Evolutionary conservation across 2,329 filamentous ascomycete genomes (phyloP).

Genomic region (Claviceps paspali): DNA sequence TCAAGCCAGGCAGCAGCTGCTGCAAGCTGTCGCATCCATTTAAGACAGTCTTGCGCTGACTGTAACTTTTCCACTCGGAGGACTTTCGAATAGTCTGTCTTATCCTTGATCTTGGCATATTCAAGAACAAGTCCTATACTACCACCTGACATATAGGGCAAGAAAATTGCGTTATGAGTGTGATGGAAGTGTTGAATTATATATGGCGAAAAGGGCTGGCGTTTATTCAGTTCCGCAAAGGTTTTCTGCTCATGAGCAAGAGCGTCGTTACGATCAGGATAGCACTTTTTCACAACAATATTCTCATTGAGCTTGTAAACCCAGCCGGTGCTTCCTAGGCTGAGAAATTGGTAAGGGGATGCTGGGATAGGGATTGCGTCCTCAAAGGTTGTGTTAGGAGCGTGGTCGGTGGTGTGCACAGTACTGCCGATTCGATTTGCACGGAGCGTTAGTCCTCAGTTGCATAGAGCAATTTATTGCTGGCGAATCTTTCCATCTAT

Average conservation of each 20-base stretch:
- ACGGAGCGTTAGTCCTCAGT: too few species aligned
- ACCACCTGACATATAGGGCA: constrained; percentile 4
- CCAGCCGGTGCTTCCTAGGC: constrained; percentile 6
- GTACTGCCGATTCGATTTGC: too few species aligned
- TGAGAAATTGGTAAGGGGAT: too few species aligned
- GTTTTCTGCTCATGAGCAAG: constrained; percentile 3
- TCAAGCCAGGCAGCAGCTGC: constrained; percentile 7
- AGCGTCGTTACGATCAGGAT: constrained; percentile 2
- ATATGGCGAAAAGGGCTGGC: constrained; percentile 6
- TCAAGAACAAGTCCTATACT: not conserved
- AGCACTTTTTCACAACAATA: constrained; percentile 7
- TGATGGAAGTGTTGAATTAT: constrained; percentile 5
- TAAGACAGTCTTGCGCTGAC: not conserved
- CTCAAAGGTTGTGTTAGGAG: too few species aligned
- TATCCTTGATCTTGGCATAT: not conserved
- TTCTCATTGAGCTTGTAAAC: constrained; percentile 5
- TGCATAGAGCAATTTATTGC: too few species aligned
- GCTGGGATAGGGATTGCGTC: too few species aligned
- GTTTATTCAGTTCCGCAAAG: constrained; percentile 5
- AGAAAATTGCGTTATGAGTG: constrained; percentile 5
- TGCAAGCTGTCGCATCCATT: constrained; percentile 7
- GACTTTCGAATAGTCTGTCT: constrained; percentile 4
- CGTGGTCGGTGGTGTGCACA: not conserved
- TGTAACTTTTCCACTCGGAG: constrained; percentile 3
- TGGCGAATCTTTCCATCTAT: too few species aligned